Conservation (phyloP, 1,139 yeast genomes). For the Debaryomycetaceae sp. region DNA sequence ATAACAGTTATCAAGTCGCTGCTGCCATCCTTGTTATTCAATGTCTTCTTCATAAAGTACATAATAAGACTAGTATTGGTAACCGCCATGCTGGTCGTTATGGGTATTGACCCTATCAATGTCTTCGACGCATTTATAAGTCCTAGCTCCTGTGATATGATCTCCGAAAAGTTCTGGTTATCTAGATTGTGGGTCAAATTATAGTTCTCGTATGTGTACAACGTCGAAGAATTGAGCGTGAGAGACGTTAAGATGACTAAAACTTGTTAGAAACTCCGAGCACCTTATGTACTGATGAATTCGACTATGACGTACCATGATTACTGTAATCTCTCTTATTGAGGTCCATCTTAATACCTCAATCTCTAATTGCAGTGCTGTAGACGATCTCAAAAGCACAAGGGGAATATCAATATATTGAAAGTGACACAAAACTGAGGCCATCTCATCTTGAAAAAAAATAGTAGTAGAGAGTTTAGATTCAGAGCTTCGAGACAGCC, state of each 20-base stretch:
- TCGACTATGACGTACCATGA: slow-evolving; percentile 25
- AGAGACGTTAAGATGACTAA: slow-evolving; percentile 42
- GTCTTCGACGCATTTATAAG: slow-evolving; percentile 47
- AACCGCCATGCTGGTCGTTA: slow-evolving; percentile 23
- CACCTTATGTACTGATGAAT: not conserved
- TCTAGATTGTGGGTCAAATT: slow-evolving; percentile 34
- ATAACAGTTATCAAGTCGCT: slow-evolving; percentile 51
- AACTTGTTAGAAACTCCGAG: not conserved
- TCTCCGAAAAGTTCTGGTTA: slow-evolving; percentile 49
- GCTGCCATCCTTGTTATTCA: slow-evolving; percentile 41
- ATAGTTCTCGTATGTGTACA: slow-evolving; percentile 52
- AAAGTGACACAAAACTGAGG: not conserved
- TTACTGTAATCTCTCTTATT: slow-evolving; percentile 22
- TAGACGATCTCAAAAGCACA: not conserved
- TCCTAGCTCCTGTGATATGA: slow-evolving; percentile 54
- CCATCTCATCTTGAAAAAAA: slow-evolving; percentile 4
- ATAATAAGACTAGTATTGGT: slow-evolving; percentile 36
- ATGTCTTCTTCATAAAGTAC: slow-evolving; percentile 47
- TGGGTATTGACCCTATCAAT: slow-evolving; percentile 41
- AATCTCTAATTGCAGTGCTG: not conserved
- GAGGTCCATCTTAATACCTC: not conserved
- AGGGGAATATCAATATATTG: not conserved
- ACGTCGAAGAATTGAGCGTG: slow-evolving; percentile 52
- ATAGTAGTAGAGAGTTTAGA: slow-evolving; percentile 1
- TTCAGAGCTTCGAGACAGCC: not conserved